These are phyloP conservation scores for Earliella scabrosa DNA, from an alignment of 1,284 basidiomycete species.

Conservation along the genomic window DNA sequence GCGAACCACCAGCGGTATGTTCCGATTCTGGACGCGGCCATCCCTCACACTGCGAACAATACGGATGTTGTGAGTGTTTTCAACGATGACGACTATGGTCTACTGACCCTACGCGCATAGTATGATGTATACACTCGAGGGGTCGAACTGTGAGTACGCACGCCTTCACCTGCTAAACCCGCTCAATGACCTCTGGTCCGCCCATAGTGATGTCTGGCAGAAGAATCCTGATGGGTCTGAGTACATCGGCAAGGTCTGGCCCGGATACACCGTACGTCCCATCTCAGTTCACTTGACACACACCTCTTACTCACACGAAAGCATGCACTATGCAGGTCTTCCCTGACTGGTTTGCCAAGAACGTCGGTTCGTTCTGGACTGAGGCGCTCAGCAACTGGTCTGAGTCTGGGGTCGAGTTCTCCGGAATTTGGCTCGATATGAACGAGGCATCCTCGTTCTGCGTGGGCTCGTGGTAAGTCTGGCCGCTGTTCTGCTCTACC, in stretches of 20 bases:
- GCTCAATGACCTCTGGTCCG: slow-evolving; percentile 62
- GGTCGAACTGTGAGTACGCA: slow-evolving; percentile 38
- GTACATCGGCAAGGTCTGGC: slow-evolving; percentile 74
- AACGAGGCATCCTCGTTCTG: slow-evolving; percentile 73
- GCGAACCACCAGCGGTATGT: slow-evolving; percentile 42
- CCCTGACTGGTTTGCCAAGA: slow-evolving; percentile 72
- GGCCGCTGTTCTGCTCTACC: no score
- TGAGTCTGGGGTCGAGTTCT: slow-evolving; percentile 58
- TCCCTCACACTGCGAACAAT: slow-evolving; percentile 40
- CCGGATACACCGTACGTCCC: slow-evolving; percentile 52
- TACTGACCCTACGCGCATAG: slow-evolving; percentile 29
- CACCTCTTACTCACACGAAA: background rate
- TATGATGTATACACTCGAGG: slow-evolving; percentile 53
- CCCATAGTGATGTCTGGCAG: slow-evolving; percentile 60
- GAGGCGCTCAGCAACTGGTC: slow-evolving; percentile 56
- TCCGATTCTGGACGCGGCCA: slow-evolving; percentile 43
- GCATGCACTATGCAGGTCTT: slow-evolving; percentile 43
- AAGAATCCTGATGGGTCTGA: slow-evolving; percentile 70
- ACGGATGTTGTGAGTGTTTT: slow-evolving; percentile 42
- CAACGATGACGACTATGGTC: background rate
- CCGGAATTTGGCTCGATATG: slow-evolving; percentile 81
- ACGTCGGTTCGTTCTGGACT: slow-evolving; percentile 44
- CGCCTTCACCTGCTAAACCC: background rate
- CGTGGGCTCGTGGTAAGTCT: slow-evolving; percentile 58
- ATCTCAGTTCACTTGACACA: background rate